A percentile compares a stretch with the other conserved stretches of the same genome.
Evolutionary conservation across 352 stramenopile species (phyloP).

Genomic region (Phytophthora citrophthora): DNA sequence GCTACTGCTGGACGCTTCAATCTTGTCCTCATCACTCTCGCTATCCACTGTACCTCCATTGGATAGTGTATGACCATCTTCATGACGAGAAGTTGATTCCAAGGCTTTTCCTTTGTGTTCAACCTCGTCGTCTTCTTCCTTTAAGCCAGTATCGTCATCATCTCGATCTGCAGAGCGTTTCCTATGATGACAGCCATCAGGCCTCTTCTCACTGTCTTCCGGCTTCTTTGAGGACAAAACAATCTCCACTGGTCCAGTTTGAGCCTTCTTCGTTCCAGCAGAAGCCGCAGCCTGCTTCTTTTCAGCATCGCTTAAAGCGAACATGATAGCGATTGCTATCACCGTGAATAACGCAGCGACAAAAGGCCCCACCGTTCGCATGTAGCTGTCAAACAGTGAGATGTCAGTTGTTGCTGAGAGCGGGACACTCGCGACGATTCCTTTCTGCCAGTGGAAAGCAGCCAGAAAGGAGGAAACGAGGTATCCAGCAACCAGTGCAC

Average conservation of each 20-base stretch:
- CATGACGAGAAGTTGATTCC: constrained; percentile 8
- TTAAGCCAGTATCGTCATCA: constrained; percentile 7
- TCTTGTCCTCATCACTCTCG: constrained; percentile 28
- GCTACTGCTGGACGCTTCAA: constrained; percentile 10
- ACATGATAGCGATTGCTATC: constrained; percentile 59
- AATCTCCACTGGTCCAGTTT: constrained; percentile 25
- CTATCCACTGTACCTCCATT: constrained; percentile 13
- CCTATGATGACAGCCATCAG: constrained; percentile 9
- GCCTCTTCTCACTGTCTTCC: constrained; percentile 5
- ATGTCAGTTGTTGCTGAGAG: constrained; percentile 22
- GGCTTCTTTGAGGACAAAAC: constrained; percentile 32
- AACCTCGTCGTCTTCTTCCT: constrained; percentile 7
- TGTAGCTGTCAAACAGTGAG: constrained; percentile 60
- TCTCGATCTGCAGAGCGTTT: constrained; percentile 28
- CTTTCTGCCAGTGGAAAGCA: constrained; percentile 81
- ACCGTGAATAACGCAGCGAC: constrained; percentile 62
- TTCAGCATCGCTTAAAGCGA: constrained; percentile 58
- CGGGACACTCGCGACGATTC: constrained; percentile 46
- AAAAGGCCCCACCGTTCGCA: constrained; percentile 49
- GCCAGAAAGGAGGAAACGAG: constrained; percentile 69
- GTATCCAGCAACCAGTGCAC: constrained; percentile 52
- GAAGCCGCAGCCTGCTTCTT: constrained; percentile 14
- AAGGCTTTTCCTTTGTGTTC: background rate
- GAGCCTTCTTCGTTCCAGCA: constrained; percentile 7
- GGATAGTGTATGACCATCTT: constrained; percentile 8